Percentiles rank a stretch among this genome's conserved stretches.
These are phyloP conservation scores for Pseudocercospora cruenta DNA, from an alignment of 2,329 filamentous ascomycete genomes.

Conservation along the genomic window DNA sequence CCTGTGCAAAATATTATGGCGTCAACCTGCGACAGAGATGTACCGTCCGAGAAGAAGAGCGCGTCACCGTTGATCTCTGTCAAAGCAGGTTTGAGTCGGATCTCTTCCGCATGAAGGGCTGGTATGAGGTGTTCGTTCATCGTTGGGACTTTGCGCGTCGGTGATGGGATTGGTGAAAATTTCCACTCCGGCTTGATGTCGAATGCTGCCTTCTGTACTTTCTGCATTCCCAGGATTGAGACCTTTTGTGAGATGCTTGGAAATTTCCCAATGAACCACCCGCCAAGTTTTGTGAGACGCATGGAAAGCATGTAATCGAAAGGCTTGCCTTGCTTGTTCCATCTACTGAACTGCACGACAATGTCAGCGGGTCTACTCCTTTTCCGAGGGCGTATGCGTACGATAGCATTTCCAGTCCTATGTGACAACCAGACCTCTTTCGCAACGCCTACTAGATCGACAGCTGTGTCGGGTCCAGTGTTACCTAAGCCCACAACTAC, in stretches of 20 bases:
- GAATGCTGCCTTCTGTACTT: conserved; percentile 9
- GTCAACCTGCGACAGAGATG: conserved; percentile 3
- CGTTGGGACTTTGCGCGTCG: conserved; percentile 1
- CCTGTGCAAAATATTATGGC: conserved; percentile 21
- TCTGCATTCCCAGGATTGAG: conserved; percentile 5
- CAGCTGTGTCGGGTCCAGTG: conserved; percentile 17
- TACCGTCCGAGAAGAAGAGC: conserved; percentile 11
- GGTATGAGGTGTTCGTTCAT: conserved; percentile 14
- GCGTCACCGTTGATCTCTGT: conserved; percentile 2
- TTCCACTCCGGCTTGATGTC: conserved; percentile 15
- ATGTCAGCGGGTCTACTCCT: neutral
- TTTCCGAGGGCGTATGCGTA: neutral
- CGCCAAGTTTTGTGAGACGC: conserved; percentile 10
- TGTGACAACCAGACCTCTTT: conserved; percentile 16
- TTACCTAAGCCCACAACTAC: conserved; percentile 15
- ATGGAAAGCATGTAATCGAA: conserved; percentile 11
- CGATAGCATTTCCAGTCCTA: conserved; percentile 10
- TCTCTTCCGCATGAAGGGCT: conserved; percentile 7
- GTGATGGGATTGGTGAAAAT: neutral
- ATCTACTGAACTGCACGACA: conserved; percentile 3
- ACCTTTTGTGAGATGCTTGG: conserved; percentile 3
- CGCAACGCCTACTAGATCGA: conserved; percentile 13
- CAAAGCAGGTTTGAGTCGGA: conserved; percentile 10
- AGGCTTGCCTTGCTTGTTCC: conserved; percentile 13
- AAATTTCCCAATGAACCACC: conserved; percentile 8